Evolutionary conservation across 1,139 yeast genomes (phyloP), one percentile per base, ranked within the genome.

Genomic region (Magnusiomyces ingens): DNA sequence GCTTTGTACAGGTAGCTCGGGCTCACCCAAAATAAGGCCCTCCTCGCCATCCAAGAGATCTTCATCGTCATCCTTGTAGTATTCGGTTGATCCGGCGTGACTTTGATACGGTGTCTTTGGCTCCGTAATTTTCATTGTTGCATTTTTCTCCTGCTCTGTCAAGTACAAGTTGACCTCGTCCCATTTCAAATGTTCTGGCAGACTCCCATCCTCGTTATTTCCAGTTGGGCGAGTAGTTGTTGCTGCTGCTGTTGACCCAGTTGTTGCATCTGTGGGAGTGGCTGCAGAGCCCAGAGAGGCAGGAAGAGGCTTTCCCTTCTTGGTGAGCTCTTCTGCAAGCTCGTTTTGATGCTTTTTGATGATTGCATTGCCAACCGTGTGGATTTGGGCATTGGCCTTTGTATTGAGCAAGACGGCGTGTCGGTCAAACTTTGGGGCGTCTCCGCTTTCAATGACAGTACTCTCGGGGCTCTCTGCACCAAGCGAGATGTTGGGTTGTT

Each of bases 101-200:
- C 95, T 96, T 66, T 88, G 95, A 66, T 86, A 93, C 2, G 99
- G 99, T 1, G 99, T 93, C 74, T 93, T 93, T 40, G 99, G 99
- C 69, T 93, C 99, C 63, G 89, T 95, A 51, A 93, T 90, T 68
- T 81, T 80, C 91, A 85, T 85, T 45, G 88, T 84, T 37, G 91
- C 80, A 35, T 78, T 71, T 66, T 84, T 82, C 61, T 83, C 88
- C 64, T 79, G 84, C 65, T 85, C 93, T 18, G 85, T 77, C 55
- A 80, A 71, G 61, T 81, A 75, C 57, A 85, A 70, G 61, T 84
- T 85, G 53, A 82, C 73, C 63, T 85, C 93, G 66, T 85, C 91
- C 91, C 93, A 85, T 60, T 78, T 76, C 63, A 82, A 73, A 58
- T 80, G 82, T 19, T 64, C 68, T 5, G 36, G 35, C 4, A 12